Evolutionary conservation across 192 early-diverging fungal genomes (phyloP), one percentile per base, ranked within the genome.

Genomic region (Coemansia sp.): DNA sequence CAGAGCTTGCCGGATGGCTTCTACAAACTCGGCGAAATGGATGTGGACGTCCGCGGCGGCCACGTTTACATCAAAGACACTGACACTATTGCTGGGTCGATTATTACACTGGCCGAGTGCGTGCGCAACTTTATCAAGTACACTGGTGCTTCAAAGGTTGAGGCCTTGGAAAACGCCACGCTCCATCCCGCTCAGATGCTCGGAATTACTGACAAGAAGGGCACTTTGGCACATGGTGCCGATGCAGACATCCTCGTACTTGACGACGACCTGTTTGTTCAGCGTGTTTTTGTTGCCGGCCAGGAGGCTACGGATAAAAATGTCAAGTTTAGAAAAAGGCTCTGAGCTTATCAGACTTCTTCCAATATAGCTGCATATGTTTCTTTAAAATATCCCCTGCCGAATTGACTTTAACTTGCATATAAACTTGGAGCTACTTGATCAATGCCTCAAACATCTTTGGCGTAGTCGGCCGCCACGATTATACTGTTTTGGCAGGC

Each of bases 101-200:
- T 88, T 2, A 81, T 87, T 27, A 86, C 87, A 2, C 85, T 93
- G 68, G 85, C 88, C 59, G 84, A 84, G 21, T 92, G 91, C 71
- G 85, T 94, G 57, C 83, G 85, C 54, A 94, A 94, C 67, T 91
- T 94, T 73, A 82, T 84, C 51, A 77, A 86, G 46, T 94, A 91
- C 68, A 91, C 91, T 10, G 87, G 87, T 2, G 92, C 90, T 39
- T 85, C 86, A 11, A 60, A 88, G 23, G 87, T 92, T 23, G 91
- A 94, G 69, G 92, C 91, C 5, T 77, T 94, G 39, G 91, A 93
- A 55, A 88, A 89, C 21, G 92, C 90, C 4, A 93, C 92, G 0
- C 59, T 93, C 32, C 88, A 91, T 58, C 91, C 92, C 2, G 92
- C 92, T 2, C 84, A 86, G 62, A 70, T 87, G 53, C 76, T 94